Base-by-base conservation (phyloP, 805 yeast species). In the Myxozyma nipponensis region DNA sequence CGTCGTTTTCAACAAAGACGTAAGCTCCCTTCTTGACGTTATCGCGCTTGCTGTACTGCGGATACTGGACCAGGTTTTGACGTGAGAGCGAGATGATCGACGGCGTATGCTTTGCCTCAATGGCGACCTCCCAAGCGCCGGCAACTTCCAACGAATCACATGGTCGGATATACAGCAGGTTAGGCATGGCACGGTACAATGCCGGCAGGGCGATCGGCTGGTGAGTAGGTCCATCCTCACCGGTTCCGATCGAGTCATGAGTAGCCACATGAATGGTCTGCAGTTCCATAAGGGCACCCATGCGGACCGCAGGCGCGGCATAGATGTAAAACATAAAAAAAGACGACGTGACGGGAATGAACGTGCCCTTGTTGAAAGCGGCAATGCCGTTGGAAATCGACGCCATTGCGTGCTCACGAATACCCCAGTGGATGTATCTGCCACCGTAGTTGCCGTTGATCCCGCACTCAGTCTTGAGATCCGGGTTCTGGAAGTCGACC, bases 151-250 rank as follows among this genome's bases (percentile, higher is more conserved):
- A 85, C 77, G 93, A 91, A 69, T 86, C 95, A 65, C 93, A 93
- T 62, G 95, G 95, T 81, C 95, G 84, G 91, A 91, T 85, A 52
- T 85, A 93, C 66, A 79, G 76, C 62, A 82, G 65, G 77, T 86
- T 86, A 70, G 95, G 95, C 64, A 77, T 66, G 59, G 95, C 89
- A 78, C 95, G 82, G 69, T 84, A 79, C 69, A 85, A 93, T 47
- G 91, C 90, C 67, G 85, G 75, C 52, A 93, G 84, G 75, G 85
- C 95, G 62, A 86, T 83, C 72, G 95, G 95, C 74, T 86, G 93
- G 73, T 86, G 95, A 67, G 95, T 86, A 72, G 95, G 95, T 68
- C 95, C 95, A 69, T 86, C 95, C 77, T 86, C 95, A 76, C 95
- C 95, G 64, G 85, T 75, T 73, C 95, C 95, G 64, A 86, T 85